A percentile compares a stretch with the other conserved stretches of the same genome.
Conservation (phyloP, 1,139 yeast genomes). For the Hansenula lynferdii region DNA sequence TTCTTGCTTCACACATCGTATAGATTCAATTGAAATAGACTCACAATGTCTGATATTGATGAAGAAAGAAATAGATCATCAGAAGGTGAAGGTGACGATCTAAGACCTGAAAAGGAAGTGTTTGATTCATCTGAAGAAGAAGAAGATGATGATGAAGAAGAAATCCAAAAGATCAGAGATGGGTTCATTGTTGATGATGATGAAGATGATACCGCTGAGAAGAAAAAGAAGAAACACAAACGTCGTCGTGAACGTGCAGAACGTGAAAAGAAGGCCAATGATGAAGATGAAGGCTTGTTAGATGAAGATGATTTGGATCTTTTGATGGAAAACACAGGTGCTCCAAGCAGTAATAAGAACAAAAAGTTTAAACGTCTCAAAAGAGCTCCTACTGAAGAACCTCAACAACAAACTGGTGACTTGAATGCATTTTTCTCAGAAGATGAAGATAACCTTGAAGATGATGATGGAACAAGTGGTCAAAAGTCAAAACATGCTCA, state of each 20-base stretch:
- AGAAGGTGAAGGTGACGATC: conserved; percentile 33
- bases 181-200: conserved; percentile 95
- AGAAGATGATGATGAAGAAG: conserved; percentile 77
- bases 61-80: conserved; percentile 4
- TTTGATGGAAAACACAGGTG: conserved; percentile 86
- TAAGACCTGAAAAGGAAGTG: conserved; percentile 37
- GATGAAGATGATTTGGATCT: conserved; percentile 96
- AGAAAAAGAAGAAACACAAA: conserved; percentile 38
- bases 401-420: conserved; percentile 30
- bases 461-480: conserved; percentile 28
- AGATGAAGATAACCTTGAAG: conserved; percentile 55
- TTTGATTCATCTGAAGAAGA: conserved; percentile 74
- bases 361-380: conserved; percentile 77
- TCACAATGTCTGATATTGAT: conserved; percentile 8
- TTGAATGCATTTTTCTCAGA: conserved; percentile 83
- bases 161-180: conserved; percentile 69
- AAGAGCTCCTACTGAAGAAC: conserved; percentile 43
- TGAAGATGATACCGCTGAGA: conserved; percentile 42
- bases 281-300: conserved; percentile 60
- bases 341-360: conserved; percentile 33
- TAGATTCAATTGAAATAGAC: too few relatives aligned
- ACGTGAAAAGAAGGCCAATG: conserved; percentile 21
- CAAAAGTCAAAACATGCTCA: conserved; percentile 25
- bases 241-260: conserved; percentile 22
- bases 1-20: too few relatives aligned